Evolutionary conservation across 2,329 filamentous ascomycete species (phyloP).

Genomic region (Ilyonectria sp.): DNA sequence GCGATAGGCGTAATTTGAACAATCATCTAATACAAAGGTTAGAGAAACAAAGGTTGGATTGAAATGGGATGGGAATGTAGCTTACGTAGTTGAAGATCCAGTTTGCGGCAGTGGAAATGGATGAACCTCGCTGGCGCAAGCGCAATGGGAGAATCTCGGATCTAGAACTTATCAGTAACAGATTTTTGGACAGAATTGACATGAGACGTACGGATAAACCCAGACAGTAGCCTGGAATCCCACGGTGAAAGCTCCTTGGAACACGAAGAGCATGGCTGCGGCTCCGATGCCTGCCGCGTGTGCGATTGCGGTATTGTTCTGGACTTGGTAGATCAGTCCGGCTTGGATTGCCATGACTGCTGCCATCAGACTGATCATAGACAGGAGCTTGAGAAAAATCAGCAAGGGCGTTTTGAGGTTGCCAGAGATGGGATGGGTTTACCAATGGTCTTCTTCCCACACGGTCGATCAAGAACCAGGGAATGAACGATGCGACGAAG

Average conservation of each 20-base stretch:
- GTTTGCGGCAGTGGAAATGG: conserved; percentile 52
- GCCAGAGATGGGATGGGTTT: neutral
- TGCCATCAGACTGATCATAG: conserved; percentile 59
- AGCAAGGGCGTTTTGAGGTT: neutral
- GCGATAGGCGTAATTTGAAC: conserved; percentile 43
- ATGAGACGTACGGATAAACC: conserved; percentile 48
- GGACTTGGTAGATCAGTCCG: conserved; percentile 57
- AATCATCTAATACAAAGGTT: conserved; percentile 7
- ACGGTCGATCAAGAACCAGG: conserved; percentile 40
- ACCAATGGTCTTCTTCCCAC: conserved; percentile 39
- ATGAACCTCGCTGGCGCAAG: conserved; percentile 51
- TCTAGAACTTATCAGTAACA: conserved; percentile 27
- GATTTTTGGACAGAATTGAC: neutral
- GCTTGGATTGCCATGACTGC: conserved; percentile 59
- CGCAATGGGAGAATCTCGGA: conserved; percentile 52
- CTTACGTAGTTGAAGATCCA: conserved; percentile 55
- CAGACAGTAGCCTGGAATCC: conserved; percentile 56
- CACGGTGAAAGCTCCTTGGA: conserved; percentile 58
- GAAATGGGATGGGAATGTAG: accelerated
- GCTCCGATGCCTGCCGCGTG: conserved; percentile 56
- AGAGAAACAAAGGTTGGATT: neutral
- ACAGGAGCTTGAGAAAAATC: conserved; percentile 48
- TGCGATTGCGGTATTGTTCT: conserved; percentile 52
- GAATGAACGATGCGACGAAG: conserved; percentile 58
- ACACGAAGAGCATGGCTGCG: conserved; percentile 59